A percentile compares a stretch with the other conserved stretches of the same genome.
These are phyloP conservation scores for Boletus edulis DNA, from an alignment of 768 basidiomycete genomes.

Conservation along the genomic window DNA sequence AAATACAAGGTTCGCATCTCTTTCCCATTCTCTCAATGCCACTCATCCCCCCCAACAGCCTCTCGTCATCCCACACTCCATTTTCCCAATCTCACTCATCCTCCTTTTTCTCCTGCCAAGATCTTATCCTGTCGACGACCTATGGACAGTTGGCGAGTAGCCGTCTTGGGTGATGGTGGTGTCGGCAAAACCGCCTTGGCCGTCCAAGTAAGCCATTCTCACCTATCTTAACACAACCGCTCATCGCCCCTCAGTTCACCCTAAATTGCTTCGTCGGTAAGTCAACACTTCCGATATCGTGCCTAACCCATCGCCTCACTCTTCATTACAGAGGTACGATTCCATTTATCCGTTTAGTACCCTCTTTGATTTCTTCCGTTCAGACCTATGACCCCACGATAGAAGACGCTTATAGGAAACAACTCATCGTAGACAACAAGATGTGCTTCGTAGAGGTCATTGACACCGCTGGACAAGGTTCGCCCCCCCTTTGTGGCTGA, in stretches of 20 bases:
- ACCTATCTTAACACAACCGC: background rate
- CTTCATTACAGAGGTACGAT: conserved; percentile 51
- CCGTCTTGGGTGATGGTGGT: conserved; percentile 95
- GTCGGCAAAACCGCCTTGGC: conserved; percentile 97
- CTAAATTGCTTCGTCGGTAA: conserved; percentile 94
- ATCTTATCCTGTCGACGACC: conserved; percentile 29
- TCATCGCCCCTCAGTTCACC: conserved; percentile 69
- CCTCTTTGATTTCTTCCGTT: conserved; percentile 7
- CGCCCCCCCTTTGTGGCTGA: conserved; percentile 18
- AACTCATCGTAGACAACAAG: conserved; percentile 89
- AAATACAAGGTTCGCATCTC: conserved; percentile 29
- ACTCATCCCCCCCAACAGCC: conserved; percentile 21
- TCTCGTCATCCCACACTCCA: conserved; percentile 12
- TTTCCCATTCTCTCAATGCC: conserved; percentile 14
- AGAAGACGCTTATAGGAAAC: conserved; percentile 97
- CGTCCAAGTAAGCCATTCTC: conserved; percentile 67
- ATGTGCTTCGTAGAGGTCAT: conserved; percentile 97
- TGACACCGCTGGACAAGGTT: conserved; percentile 97
- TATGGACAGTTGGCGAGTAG: conserved; percentile 96
- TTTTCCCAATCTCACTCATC: conserved; percentile 30
- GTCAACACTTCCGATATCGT: conserved; percentile 27
- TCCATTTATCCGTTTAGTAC: conserved; percentile 2
- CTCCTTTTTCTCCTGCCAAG: conserved; percentile 17
- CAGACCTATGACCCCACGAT: conserved; percentile 98
- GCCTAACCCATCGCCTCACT: conserved; percentile 13